Evolutionary conservation across 441 rosid species (phyloP).

Genomic region (Breynia disticha): DNA sequence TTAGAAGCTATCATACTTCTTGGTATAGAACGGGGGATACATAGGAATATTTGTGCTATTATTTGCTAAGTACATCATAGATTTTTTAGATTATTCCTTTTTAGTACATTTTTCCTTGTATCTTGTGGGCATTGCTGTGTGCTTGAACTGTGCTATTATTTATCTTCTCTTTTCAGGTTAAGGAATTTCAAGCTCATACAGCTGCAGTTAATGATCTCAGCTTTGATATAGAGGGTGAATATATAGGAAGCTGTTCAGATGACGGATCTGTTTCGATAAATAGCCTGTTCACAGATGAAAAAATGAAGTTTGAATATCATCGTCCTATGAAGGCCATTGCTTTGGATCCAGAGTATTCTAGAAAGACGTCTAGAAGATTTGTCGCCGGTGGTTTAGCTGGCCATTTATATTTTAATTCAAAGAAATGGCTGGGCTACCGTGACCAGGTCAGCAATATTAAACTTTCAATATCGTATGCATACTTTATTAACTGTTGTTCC

Average conservation of each 20-base stretch:
- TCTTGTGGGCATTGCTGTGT: background rate
- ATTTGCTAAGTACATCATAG: no score
- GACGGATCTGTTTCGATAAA: slow-evolving; percentile 89
- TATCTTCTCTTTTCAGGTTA: slow-evolving; percentile 45
- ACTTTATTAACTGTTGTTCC: slow-evolving; percentile 1
- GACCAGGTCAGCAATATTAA: slow-evolving; percentile 62
- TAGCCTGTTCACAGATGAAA: slow-evolving; percentile 93
- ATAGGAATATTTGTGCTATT: no score
- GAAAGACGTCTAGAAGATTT: slow-evolving; percentile 65
- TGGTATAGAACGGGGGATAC: no score
- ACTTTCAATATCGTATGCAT: slow-evolving; percentile 3
- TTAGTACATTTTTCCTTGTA: no score
- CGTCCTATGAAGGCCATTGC: slow-evolving; percentile 97
- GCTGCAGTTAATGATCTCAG: slow-evolving; percentile 91
- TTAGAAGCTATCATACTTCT: no score
- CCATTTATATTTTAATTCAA: slow-evolving; percentile 67
- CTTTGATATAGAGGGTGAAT: slow-evolving; percentile 91
- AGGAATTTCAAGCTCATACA: slow-evolving; percentile 65
- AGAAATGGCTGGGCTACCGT: slow-evolving; percentile 79
- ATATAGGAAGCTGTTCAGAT: slow-evolving; percentile 95
- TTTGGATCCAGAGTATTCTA: slow-evolving; percentile 79
- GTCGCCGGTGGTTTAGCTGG: slow-evolving; percentile 98
- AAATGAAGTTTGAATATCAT: slow-evolving; percentile 81
- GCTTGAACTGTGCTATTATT: slow-evolving; percentile 11
- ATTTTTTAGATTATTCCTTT: no score